Conservation (phyloP, 345 rosid species). For the Lagerstroemia speciosa region DNA sequence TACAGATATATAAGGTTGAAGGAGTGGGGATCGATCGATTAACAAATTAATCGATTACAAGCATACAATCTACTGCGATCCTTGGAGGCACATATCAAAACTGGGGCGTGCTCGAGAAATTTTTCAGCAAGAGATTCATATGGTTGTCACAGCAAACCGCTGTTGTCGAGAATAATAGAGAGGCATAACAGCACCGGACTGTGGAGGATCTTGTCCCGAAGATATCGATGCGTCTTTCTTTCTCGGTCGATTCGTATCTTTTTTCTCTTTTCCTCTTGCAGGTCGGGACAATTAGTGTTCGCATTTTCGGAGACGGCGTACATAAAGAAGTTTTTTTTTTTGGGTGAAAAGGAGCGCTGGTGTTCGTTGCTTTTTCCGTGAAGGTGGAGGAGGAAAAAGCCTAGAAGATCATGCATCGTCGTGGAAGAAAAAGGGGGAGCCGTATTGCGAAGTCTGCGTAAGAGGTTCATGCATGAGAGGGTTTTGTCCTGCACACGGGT, state of each 20-base stretch:
- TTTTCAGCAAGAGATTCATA: too few relatives aligned
- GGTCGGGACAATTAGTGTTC: neutral
- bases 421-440: neutral
- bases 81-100: too few relatives aligned
- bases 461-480: neutral
- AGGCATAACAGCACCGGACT: neutral
- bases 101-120: too few relatives aligned
- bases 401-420: neutral
- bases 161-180: neutral
- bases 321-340: neutral
- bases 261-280: too few relatives aligned
- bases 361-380: neutral
- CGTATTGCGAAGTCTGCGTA: neutral
- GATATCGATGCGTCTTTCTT: neutral
- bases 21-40: too few relatives aligned
- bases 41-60: neutral
- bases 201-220: neutral
- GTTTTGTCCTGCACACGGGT: neutral
- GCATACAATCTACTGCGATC: neutral
- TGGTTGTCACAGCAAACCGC: neutral
- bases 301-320: neutral
- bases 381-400: neutral
- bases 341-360: neutral
- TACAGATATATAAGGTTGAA: neutral
- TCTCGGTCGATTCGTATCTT: neutral